A percentile compares a stretch with the other conserved stretches of the same genome.
Conservation (phyloP, 331 rosid species). For the Malus hybrid region DNA sequence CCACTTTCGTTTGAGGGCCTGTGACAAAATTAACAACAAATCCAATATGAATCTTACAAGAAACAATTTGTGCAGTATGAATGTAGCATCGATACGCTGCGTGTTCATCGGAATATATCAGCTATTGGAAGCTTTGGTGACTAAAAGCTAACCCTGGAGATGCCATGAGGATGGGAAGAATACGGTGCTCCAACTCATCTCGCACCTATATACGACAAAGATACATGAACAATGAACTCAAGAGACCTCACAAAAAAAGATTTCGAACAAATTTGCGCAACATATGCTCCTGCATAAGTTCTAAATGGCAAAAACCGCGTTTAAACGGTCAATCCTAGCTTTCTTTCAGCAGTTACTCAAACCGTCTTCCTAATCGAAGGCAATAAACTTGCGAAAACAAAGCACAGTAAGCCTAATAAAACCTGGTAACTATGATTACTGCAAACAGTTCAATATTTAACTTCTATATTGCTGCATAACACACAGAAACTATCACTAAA, state of each 20-base stretch:
- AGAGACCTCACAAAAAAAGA: not conserved
- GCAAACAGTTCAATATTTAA: too few species aligned
- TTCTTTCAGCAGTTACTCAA: not conserved
- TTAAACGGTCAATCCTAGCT: not conserved
- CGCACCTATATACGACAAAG: constrained; percentile 37
- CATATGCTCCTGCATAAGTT: too few species aligned
- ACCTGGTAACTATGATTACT: too few species aligned
- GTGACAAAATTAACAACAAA: not conserved
- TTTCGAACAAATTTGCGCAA: not conserved
- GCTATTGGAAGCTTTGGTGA: not conserved
- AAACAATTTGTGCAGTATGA: too few species aligned
- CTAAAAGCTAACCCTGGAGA: constrained; percentile 40
- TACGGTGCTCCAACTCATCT: constrained; percentile 41
- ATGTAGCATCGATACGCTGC: not conserved
- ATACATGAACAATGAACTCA: constrained; percentile 2
- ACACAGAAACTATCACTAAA: not conserved
- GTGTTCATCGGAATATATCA: not conserved
- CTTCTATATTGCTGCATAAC: not conserved
- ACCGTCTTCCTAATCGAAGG: not conserved
- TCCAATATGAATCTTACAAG: too few species aligned
- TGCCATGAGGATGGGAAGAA: constrained; percentile 8
- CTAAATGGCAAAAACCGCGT: not conserved
- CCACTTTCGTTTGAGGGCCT: constrained; percentile 16
- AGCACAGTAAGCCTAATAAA: not conserved
- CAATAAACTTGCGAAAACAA: too few species aligned